These are phyloP conservation scores for Phytophthora sansomeana DNA, from an alignment of 352 stramenopile genomes.

Conservation along the genomic window DNA sequence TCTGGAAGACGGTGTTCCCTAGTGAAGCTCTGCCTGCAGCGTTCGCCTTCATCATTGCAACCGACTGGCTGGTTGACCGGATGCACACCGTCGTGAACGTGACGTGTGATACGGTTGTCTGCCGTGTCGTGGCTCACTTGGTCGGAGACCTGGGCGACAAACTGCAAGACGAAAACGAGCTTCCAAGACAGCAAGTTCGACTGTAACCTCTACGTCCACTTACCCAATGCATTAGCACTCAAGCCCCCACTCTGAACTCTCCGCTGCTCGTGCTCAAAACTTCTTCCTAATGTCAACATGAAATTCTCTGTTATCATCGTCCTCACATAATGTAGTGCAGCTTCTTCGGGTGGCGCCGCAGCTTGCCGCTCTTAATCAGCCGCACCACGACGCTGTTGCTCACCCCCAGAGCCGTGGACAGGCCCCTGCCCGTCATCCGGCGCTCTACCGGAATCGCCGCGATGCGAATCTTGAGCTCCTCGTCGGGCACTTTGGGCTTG, in stretches of 20 bases:
- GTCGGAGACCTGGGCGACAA: conserved; percentile 20
- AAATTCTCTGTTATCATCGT: neutral
- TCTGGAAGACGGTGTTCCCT: conserved; percentile 70
- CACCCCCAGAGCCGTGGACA: conserved; percentile 38
- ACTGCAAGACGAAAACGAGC: conserved; percentile 10
- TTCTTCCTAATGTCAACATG: neutral
- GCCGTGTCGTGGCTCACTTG: conserved; percentile 57
- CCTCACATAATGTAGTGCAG: conserved; percentile 48
- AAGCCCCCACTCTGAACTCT: too few relatives aligned
- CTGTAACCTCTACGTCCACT: neutral
- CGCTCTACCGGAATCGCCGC: conserved; percentile 36
- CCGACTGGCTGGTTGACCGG: conserved; percentile 69
- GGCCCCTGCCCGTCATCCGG: conserved; percentile 41
- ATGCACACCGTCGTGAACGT: conserved; percentile 71
- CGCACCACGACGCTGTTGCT: conserved; percentile 49
- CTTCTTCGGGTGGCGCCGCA: conserved; percentile 47
- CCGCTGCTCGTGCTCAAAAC: too few relatives aligned
- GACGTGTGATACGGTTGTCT: conserved; percentile 63
- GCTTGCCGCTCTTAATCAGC: conserved; percentile 44
- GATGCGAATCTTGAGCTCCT: conserved; percentile 43
- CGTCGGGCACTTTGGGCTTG: conserved; percentile 45
- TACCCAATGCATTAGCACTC: neutral
- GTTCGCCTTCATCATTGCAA: conserved; percentile 65
- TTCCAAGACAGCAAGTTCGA: conserved; percentile 7
- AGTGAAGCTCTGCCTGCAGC: conserved; percentile 46